Percentiles rank a stretch among this genome's conserved stretches.
Conservation (phyloP, 441 rosid genomes). For the Hura crepitans region DNA sequence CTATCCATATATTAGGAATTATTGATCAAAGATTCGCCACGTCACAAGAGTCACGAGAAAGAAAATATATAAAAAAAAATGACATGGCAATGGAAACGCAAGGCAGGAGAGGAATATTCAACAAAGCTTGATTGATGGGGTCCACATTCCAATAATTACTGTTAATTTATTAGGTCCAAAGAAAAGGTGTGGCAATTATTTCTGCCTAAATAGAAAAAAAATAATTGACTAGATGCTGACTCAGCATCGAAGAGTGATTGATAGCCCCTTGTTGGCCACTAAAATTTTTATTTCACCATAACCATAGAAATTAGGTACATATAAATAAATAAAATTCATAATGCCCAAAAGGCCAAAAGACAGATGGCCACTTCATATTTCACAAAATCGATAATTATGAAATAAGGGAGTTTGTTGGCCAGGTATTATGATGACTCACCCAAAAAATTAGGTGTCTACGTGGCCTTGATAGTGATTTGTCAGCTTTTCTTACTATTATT, state of each 20-base stretch:
- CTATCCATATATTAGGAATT: too few relatives aligned
- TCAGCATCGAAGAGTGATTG: slow-evolving; percentile 4
- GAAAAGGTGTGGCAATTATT: background rate
- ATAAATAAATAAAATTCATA: too few relatives aligned
- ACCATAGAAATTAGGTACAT: background rate
- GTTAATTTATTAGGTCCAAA: too few relatives aligned
- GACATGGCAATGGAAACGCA: background rate
- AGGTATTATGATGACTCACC: background rate
- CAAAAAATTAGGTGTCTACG: background rate
- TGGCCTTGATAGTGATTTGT: too few relatives aligned
- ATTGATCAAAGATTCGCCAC: background rate
- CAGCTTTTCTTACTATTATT: background rate
- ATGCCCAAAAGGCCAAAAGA: background rate
- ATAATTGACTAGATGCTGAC: background rate
- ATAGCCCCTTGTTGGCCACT: background rate
- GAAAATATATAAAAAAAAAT: too few relatives aligned
- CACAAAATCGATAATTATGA: too few relatives aligned
- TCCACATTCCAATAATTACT: too few relatives aligned
- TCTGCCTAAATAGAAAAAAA: background rate
- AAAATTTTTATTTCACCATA: background rate
- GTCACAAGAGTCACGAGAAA: background rate
- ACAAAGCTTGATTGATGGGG: background rate
- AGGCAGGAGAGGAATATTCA: too few relatives aligned
- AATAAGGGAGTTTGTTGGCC: background rate
- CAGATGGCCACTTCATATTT: too few relatives aligned